A percentile compares a stretch with the other conserved stretches of the same genome.
These are phyloP conservation scores for Scytalidium lignicola DNA, from an alignment of 2,329 filamentous ascomycete species.

Conservation along the genomic window DNA sequence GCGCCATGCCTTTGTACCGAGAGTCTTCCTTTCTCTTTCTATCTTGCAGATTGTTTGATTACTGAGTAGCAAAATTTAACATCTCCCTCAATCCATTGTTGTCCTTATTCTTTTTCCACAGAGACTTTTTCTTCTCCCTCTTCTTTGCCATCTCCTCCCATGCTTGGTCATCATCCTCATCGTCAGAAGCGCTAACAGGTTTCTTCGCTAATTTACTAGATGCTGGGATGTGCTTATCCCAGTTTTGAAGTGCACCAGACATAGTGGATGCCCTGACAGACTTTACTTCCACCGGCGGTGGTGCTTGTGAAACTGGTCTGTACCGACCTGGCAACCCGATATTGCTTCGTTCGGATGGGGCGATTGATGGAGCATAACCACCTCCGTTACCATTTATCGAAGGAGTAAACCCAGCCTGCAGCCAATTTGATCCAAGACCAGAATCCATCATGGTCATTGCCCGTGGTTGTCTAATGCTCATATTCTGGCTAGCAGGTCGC, in stretches of 20 bases:
- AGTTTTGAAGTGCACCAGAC: conserved; percentile 22
- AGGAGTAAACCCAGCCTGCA: conserved; percentile 45
- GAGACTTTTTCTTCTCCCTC: conserved; percentile 61
- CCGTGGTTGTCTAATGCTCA: conserved; percentile 32
- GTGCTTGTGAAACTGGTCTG: conserved; percentile 73
- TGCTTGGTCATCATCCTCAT: conserved; percentile 62
- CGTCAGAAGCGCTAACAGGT: conserved; percentile 36
- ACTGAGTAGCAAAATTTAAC: conserved; percentile 13
- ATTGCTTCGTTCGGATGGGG: conserved; percentile 92
- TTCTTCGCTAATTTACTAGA: conserved; percentile 35
- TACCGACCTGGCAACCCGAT: conserved; percentile 86
- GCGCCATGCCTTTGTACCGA: not conserved
- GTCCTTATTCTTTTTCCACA: conserved; percentile 60
- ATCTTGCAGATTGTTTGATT: not conserved
- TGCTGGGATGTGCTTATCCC: conserved; percentile 34
- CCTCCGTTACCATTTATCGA: conserved; percentile 42
- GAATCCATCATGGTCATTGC: conserved; percentile 84
- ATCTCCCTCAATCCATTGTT: conserved; percentile 25
- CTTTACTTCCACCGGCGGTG: conserved; percentile 28
- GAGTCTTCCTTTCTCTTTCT: not conserved
- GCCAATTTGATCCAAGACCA: conserved; percentile 49
- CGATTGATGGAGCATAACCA: conserved; percentile 84
- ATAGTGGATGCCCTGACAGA: conserved; percentile 23
- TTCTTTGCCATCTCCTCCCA: conserved; percentile 69
- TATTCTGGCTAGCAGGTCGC: conserved; percentile 15